Conservation (phyloP, 352 stramenopile species). For the Pythium monospermum region DNA sequence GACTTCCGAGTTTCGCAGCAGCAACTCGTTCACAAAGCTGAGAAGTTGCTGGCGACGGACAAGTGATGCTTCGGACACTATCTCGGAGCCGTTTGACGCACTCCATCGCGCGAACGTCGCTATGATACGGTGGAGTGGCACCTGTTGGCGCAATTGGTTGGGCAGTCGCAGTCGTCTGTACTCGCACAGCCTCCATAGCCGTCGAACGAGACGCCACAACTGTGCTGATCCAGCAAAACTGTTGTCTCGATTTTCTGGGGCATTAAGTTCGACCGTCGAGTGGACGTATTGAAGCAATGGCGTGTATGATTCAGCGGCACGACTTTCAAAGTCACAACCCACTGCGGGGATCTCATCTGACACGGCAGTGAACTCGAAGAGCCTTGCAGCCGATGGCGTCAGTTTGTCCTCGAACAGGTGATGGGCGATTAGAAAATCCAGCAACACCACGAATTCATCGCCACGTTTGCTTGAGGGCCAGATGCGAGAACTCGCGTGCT, state of each 20-base stretch:
- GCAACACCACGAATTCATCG: no score
- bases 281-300: constrained; percentile 15
- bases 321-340: no score
- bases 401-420: no score
- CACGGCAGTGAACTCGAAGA: no score
- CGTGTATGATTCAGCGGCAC: no score
- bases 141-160: not conserved
- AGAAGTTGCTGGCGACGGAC: constrained; percentile 6
- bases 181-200: constrained; percentile 6
- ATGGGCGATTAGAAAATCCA: no score
- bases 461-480: no score
- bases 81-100: not conserved
- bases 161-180: not conserved
- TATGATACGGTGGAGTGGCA: not conserved
- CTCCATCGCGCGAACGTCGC: not conserved
- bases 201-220: constrained; percentile 15
- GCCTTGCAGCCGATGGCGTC: no score
- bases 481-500: no score
- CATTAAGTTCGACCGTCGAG: constrained; percentile 5
- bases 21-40: constrained; percentile 15
- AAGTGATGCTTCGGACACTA: not conserved
- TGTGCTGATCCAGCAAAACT: constrained; percentile 9
- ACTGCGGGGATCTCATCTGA: no score
- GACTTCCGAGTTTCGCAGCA: constrained; percentile 1
- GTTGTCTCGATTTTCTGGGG: not conserved